These are phyloP conservation scores for Ottelia alismoides DNA, from an alignment of 106 monocot genomes.

Conservation along the genomic window DNA sequence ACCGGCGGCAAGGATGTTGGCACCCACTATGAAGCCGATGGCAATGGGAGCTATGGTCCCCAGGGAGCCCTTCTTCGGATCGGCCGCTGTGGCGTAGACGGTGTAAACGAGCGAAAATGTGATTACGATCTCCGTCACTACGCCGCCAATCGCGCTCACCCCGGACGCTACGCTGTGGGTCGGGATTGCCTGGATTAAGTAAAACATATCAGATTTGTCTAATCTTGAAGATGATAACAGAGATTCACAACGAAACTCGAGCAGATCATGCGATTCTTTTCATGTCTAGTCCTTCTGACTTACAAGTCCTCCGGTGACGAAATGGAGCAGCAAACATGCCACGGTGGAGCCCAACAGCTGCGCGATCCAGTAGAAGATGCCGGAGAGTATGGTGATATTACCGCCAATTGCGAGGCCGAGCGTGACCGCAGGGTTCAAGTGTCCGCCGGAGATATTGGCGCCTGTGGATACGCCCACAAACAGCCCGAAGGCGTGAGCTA, in stretches of 20 bases:
- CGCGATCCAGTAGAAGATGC: constrained; percentile 74
- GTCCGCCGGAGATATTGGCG: constrained; percentile 79
- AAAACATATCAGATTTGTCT: no score
- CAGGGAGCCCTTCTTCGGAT: constrained; percentile 26
- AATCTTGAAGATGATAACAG: no score
- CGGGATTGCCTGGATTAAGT: constrained; percentile 28
- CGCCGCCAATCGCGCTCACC: constrained; percentile 29
- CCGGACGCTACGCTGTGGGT: constrained; percentile 47
- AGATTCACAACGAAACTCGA: no score
- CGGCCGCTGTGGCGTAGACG: constrained; percentile 55
- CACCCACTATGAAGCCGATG: constrained; percentile 76
- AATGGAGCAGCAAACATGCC: constrained; percentile 47
- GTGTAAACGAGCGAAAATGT: constrained; percentile 73
- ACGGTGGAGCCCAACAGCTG: constrained; percentile 51
- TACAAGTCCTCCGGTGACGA: constrained; percentile 45
- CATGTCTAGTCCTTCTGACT: neutral
- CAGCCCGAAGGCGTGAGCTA: constrained; percentile 51
- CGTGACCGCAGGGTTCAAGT: constrained; percentile 45
- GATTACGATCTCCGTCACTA: constrained; percentile 61
- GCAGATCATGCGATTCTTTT: no score
- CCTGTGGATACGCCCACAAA: constrained; percentile 65
- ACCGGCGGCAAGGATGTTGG: constrained; percentile 80
- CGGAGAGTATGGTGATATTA: constrained; percentile 53
- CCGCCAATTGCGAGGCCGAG: constrained; percentile 45
- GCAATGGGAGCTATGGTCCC: constrained; percentile 86